Percentiles rank a stretch among this genome's conserved stretches.
phyloP scores from a whole-genome alignment of 139 green algal species.

The Spirogloea muscicola region DNA sequence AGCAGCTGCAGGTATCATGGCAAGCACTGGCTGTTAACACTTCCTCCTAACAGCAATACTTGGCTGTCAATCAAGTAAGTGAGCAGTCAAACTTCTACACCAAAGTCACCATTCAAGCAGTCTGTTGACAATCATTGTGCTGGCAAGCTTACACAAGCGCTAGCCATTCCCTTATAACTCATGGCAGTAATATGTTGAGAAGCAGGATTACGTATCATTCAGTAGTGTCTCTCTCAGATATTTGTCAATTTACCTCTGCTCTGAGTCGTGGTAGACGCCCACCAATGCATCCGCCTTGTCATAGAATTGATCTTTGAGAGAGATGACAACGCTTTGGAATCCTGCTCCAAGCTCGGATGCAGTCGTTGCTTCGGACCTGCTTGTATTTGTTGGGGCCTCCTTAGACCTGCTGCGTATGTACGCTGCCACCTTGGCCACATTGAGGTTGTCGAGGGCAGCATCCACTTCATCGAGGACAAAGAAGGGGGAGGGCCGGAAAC shows the following conservation, averaged over 20 bases:
- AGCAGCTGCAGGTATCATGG: constrained; percentile 24
- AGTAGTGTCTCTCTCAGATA: too few relatives aligned
- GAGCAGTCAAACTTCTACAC: background rate
- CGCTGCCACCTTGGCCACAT: constrained; percentile 84
- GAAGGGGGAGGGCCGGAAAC: constrained; percentile 85
- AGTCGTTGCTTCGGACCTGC: too few relatives aligned
- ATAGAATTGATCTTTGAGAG: constrained; percentile 95
- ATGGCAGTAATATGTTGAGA: background rate
- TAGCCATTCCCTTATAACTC: background rate
- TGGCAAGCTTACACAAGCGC: background rate
- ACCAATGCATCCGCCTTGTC: constrained; percentile 91
- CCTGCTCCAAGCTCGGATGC: background rate
- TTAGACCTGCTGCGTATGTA: constrained; percentile 81
- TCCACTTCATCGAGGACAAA: constrained; percentile 95
- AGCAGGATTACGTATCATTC: background rate
- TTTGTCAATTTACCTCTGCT: constrained; percentile 39
- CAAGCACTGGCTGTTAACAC: background rate
- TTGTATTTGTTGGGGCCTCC: constrained; percentile 20
- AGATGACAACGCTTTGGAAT: constrained; percentile 76
- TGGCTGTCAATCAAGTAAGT: too few relatives aligned
- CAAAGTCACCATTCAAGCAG: constrained; percentile 1
- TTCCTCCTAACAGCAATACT: too few relatives aligned
- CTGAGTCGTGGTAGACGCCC: constrained; percentile 64
- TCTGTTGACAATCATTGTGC: background rate
- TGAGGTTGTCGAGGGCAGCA: constrained; percentile 84